Conservation (phyloP, 2,329 filamentous ascomycete genomes). For the Bipolaris cookei region DNA sequence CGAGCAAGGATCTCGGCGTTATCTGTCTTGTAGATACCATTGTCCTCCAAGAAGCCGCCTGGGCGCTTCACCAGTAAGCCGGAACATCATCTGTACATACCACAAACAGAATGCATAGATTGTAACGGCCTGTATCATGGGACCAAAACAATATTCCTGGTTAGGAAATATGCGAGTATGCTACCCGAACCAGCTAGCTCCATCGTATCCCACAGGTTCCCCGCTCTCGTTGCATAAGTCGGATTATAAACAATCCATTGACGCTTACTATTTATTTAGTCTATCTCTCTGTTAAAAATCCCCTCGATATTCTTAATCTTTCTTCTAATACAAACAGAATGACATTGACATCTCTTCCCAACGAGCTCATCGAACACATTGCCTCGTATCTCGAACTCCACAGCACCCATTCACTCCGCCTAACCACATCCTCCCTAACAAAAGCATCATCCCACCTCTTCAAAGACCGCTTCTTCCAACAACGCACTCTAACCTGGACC, state of each 20-base stretch:
- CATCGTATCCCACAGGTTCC: slow-evolving; percentile 7
- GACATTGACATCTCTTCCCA: slow-evolving; percentile 27
- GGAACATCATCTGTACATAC: not conserved
- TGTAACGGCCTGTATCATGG: not conserved
- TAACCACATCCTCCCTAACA: slow-evolving; percentile 23
- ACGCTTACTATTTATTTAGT: not conserved
- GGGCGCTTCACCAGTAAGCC: not conserved
- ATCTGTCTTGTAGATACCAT: not conserved
- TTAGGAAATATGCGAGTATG: slow-evolving; percentile 2
- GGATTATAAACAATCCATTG: not conserved
- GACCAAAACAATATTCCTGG: not conserved
- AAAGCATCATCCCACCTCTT: slow-evolving; percentile 28
- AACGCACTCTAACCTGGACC: slow-evolving; percentile 27
- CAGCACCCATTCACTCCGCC: slow-evolving; percentile 28
- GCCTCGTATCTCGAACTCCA: slow-evolving; percentile 25
- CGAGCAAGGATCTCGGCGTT: not conserved
- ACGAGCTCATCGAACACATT: slow-evolving; percentile 34
- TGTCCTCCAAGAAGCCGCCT: not conserved
- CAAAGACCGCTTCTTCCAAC: slow-evolving; percentile 32
- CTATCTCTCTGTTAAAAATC: not conserved
- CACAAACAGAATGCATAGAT: not conserved
- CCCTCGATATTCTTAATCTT: not conserved
- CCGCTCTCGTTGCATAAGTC: slow-evolving; percentile 7
- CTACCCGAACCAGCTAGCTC: slow-evolving; percentile 8
- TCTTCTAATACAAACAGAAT: slow-evolving; percentile 1